Base-by-base conservation (phyloP, 192 early-diverging fungal species). In the Backusella mclennaniae region DNA sequence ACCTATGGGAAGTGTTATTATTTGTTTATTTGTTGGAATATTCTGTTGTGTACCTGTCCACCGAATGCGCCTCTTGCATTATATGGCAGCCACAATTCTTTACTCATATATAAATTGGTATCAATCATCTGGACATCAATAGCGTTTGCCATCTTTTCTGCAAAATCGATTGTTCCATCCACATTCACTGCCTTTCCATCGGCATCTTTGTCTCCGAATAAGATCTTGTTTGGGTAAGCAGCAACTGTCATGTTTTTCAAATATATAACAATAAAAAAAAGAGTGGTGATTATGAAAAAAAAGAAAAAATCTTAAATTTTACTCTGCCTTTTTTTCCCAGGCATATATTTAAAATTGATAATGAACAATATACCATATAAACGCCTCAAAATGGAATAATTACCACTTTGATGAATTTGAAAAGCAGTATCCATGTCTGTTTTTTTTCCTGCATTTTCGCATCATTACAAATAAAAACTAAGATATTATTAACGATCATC, bases 1-100 rank as follows among this genome's bases (percentile, higher is more conserved):
- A 81, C 23, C 80, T 81, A 75, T 46, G 42, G 6, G 46, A 41
- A 33, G 38, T 26, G 46, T 56, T 38, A 19, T 14, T 67, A 0
- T 56, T 66, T 31, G 15, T 19, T 35, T 38, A 1, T 46, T 31
- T 67, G 26, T 46, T 38, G 56, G 23, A 29, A 29, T 14, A 26
- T 23, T 63, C 29, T 35, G 33, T 39, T 71, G 15, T 52, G 15
- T 77, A 87, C 88, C 35, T 88, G 85, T 35, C 85, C 89, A 76
- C 96, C 96, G 84, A 95, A 96, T 17, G 95, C 95, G 12, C 94
- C 96, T 36, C 95, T 90, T 68, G 89, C 89, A 33, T 94, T 92
- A 70, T 84, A 56, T 8, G 96, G 96, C 46, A 83, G 80, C 95
- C 95, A 98, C 29, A 97, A 85, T 66, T 92, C 84, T 44, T 91